These are phyloP conservation scores for Raphanus sativus DNA, from an alignment of 345 rosid genomes.

Conservation along the genomic window DNA sequence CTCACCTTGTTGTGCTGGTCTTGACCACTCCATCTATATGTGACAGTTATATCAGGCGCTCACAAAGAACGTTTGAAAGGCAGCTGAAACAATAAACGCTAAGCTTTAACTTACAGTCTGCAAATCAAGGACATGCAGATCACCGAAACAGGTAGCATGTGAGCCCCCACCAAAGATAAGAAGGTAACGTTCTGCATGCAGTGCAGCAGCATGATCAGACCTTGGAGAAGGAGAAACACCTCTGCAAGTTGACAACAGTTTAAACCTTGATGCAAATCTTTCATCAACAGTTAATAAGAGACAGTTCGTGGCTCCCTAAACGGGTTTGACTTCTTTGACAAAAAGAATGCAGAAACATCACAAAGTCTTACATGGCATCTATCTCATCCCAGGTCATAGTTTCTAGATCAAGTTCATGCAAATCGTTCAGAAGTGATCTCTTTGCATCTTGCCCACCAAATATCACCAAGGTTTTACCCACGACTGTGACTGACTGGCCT, in stretches of 20 bases:
- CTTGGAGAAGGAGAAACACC: background rate
- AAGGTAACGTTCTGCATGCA: background rate
- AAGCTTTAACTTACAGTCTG: background rate
- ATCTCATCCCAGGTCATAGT: background rate
- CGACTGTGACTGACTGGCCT: background rate
- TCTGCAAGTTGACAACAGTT: slow-evolving; percentile 1
- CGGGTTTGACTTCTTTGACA: background rate
- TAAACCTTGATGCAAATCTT: background rate
- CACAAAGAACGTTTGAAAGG: background rate
- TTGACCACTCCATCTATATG: background rate
- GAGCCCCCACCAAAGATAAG: background rate
- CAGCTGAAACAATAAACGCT: background rate
- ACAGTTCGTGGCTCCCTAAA: background rate
- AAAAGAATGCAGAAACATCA: background rate
- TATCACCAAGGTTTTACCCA: background rate
- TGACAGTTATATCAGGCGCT: background rate
- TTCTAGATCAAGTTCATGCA: background rate
- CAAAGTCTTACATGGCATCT: background rate
- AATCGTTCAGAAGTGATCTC: background rate
- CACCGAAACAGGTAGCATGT: background rate
- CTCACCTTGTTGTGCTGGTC: background rate
- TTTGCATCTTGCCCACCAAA: slow-evolving; percentile 1
- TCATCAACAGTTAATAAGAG: background rate
- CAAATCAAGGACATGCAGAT: background rate
- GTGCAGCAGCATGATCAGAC: background rate